Percentiles rank a stretch among this genome's conserved stretches.
Conservation (phyloP, 2,329 filamentous ascomycete species). For the Paraphoma sp. region DNA sequence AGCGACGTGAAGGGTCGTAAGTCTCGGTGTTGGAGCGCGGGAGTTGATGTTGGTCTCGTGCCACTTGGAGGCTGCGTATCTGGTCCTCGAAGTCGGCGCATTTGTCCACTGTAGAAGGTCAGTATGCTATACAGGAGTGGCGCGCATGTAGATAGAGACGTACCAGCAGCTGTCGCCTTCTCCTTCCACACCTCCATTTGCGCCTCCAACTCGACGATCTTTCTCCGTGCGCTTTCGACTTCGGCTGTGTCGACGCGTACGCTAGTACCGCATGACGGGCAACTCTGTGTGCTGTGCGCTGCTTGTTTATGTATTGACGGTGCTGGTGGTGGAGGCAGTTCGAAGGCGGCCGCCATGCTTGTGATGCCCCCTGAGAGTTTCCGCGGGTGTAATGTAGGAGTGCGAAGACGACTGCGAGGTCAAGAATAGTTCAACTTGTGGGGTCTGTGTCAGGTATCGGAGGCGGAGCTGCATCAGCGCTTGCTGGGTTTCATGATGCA, state of each 20-base stretch:
- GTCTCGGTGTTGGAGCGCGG: constrained; percentile 28
- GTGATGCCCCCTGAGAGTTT: neutral
- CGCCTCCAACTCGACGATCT: constrained; percentile 66
- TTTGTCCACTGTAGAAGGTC: constrained; percentile 54
- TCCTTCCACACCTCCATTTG: constrained; percentile 74
- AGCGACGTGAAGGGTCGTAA: constrained; percentile 23
- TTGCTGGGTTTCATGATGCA: constrained; percentile 6
- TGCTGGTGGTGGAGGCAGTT: constrained; percentile 21
- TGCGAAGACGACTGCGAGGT: no score
- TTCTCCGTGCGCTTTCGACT: constrained; percentile 26
- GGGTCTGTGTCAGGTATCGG: neutral
- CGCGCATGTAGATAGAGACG: constrained; percentile 23
- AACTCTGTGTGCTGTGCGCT: constrained; percentile 30
- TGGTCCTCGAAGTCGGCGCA: constrained; percentile 83
- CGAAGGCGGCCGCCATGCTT: constrained; percentile 26
- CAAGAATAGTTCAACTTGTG: constrained; percentile 2
- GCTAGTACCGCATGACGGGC: constrained; percentile 39
- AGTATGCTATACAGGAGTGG: constrained; percentile 13
- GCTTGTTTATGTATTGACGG: constrained; percentile 28
- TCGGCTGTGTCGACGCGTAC: constrained; percentile 19
- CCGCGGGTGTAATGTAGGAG: neutral
- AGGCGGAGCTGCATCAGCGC: neutral
- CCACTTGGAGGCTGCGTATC: constrained; percentile 60
- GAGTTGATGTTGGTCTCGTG: constrained; percentile 17
- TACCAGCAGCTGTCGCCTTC: constrained; percentile 70